phyloP scores from a whole-genome alignment of 192 early-diverging fungal genomes.

The Entomortierella beljakovae region DNA sequence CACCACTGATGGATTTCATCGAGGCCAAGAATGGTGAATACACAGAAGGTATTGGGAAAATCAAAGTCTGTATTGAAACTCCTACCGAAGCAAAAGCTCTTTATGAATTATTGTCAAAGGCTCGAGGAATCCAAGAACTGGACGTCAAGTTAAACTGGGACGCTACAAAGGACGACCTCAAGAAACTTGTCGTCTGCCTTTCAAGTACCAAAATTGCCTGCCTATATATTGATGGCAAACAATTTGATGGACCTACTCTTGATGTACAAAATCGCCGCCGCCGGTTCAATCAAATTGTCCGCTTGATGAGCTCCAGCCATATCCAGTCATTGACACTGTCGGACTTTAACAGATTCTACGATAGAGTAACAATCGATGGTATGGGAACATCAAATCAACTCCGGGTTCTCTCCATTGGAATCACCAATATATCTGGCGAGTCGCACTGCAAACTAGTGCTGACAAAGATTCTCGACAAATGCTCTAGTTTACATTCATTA shows the following conservation, averaged over 20 bases:
- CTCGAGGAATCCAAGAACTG: slow-evolving; percentile 8
- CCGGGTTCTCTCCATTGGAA: no score
- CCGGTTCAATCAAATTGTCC: neutral
- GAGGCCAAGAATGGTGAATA: neutral
- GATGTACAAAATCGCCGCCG: neutral
- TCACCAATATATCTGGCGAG: no score
- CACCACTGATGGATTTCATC: no score
- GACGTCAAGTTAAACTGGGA: slow-evolving; percentile 14
- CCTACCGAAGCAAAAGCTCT: neutral
- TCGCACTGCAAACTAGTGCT: no score
- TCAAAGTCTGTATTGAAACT: neutral
- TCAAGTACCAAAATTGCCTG: neutral
- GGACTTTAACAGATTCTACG: no score
- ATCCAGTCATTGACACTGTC: neutral
- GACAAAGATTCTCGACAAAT: no score
- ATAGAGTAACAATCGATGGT: no score
- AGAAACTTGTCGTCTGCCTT: neutral
- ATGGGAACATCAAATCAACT: no score
- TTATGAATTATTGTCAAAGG: neutral
- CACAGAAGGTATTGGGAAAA: neutral
- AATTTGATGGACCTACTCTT: neutral
- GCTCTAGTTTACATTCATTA: no score
- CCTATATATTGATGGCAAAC: neutral
- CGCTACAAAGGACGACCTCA: slow-evolving; percentile 3
- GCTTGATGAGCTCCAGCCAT: neutral